Evolutionary conservation across 805 yeast genomes (phyloP).

Genomic region (Lipomyces kockii): DNA sequence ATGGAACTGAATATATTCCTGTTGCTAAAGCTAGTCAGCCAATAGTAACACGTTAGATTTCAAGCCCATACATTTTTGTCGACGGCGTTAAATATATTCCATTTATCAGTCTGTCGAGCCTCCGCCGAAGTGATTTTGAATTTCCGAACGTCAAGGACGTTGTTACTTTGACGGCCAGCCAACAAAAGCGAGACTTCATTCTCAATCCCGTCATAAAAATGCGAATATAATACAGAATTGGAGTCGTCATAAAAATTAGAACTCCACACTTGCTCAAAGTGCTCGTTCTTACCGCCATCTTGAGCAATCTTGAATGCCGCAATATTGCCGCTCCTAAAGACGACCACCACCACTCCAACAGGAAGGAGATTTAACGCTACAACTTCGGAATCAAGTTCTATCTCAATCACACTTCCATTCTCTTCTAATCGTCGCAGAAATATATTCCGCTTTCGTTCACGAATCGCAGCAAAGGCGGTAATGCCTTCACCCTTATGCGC

Average conservation of each 20-base stretch:
- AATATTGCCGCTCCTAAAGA: slow-evolving; percentile 20
- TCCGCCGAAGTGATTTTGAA: slow-evolving; percentile 2
- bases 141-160: slow-evolving; percentile 20
- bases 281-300: slow-evolving; percentile 6
- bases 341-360: slow-evolving; percentile 15
- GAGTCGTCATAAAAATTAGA: background rate
- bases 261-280: slow-evolving; percentile 10
- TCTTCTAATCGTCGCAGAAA: slow-evolving; percentile 26
- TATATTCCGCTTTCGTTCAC: slow-evolving; percentile 23
- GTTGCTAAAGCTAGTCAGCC: background rate
- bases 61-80: slow-evolving; percentile 16
- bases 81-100: slow-evolving; percentile 13
- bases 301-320: slow-evolving; percentile 15
- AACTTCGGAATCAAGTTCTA: slow-evolving; percentile 12
- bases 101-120: slow-evolving; percentile 3
- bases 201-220: background rate
- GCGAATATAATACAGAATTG: background rate
- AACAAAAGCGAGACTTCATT: slow-evolving; percentile 11
- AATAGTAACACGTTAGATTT: background rate
- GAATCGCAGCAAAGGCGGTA: slow-evolving; percentile 23
- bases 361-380: slow-evolving; percentile 8
- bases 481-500: slow-evolving; percentile 7
- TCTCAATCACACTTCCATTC: slow-evolving; percentile 19
- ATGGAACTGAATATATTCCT: slow-evolving; percentile 28
- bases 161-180: slow-evolving; percentile 10